Evolutionary conservation across 2,329 filamentous ascomycete genomes (phyloP), one percentile per base, ranked within the genome.

Genomic region (Colletotrichum sp.): DNA sequence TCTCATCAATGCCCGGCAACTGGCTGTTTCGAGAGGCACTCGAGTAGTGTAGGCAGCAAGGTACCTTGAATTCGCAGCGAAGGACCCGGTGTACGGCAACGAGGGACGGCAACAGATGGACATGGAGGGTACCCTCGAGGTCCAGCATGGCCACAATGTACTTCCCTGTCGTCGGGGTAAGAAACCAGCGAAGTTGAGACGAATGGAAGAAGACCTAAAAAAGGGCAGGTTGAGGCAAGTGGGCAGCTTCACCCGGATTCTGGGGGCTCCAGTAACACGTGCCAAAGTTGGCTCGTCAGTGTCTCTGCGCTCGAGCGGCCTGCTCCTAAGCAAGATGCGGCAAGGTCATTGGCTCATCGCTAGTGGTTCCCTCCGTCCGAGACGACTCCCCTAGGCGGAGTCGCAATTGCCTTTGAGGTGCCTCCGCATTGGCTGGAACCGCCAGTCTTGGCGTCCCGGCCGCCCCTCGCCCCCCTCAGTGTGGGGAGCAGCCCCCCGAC

Each of bases 321-420:
- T 48, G 43, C n/a, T 48, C n/a, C 43, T 21, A 12, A 48, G 43
- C 43, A 48, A 14, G 24, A 14, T 21, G 59, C 14, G 18, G 21
- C 55, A 32, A 30, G 59, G 67, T 52, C 68, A 76, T 76, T 75
- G 55, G 73, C 55, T 39, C 30, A 16, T 34, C 59, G n/a, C 48
- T 34, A 76, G 61, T 74, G 59, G 71, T 78, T 78, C 77, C 77
- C 77, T 78, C 77, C 72, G 77, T 71, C 77, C 77, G 77, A 77
- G 66, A 77, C 68, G 61, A 66, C 59, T 68, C 59, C 66, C 36
- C 65, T 66, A 70, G 73, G 70, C 74, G 64, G 74, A 73, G 74
- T 74, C 48, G 70, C 48, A 76, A 52, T 65, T 32, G 64, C 57
- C 64, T 74, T 55, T 69, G 70, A 74, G 48, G 68, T 63, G 75